Conservation (phyloP, 805 yeast species). For the Saturnispora galanensis region DNA sequence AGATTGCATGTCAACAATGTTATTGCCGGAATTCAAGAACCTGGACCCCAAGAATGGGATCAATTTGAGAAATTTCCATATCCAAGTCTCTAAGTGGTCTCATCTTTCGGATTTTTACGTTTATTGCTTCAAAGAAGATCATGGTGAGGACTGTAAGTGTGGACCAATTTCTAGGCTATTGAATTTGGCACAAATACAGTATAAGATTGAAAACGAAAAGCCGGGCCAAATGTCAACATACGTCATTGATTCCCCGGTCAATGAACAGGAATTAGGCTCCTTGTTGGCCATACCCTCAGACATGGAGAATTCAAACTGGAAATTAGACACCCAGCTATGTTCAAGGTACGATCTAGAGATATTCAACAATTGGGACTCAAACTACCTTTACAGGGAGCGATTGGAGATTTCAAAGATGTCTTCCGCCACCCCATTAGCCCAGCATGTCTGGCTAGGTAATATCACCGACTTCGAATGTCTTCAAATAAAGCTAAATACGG, state of each 20-base stretch:
- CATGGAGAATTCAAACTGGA: not conserved
- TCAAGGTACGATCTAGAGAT: slow-evolving; percentile 31
- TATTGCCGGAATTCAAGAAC: slow-evolving; percentile 44
- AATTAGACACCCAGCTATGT: slow-evolving; percentile 22
- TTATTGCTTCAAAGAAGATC: slow-evolving; percentile 47
- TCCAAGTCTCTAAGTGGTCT: slow-evolving; percentile 76
- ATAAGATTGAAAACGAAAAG: slow-evolving; percentile 17
- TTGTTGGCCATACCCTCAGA: no score
- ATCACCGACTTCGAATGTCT: slow-evolving; percentile 53
- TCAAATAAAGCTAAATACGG: slow-evolving; percentile 21
- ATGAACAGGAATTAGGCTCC: no score
- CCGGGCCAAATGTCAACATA: no score
- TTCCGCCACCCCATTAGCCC: slow-evolving; percentile 50
- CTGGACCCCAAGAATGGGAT: slow-evolving; percentile 66
- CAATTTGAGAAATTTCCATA: slow-evolving; percentile 72
- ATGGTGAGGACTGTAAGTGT: slow-evolving; percentile 29
- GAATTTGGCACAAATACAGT: slow-evolving; percentile 33
- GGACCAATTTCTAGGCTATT: slow-evolving; percentile 31
- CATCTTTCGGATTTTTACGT: slow-evolving; percentile 65
- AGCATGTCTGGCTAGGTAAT: slow-evolving; percentile 74
- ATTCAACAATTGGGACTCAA: slow-evolving; percentile 56
- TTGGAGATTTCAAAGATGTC: slow-evolving; percentile 82
- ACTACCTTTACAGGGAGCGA: slow-evolving; percentile 62
- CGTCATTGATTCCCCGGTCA: no score
- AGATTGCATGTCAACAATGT: slow-evolving; percentile 35